A percentile compares a stretch with the other conserved stretches of the same genome.
Evolutionary conservation across 371 early-diverging fungal genomes (phyloP).

Genomic region (Rhizopus delemar): DNA sequence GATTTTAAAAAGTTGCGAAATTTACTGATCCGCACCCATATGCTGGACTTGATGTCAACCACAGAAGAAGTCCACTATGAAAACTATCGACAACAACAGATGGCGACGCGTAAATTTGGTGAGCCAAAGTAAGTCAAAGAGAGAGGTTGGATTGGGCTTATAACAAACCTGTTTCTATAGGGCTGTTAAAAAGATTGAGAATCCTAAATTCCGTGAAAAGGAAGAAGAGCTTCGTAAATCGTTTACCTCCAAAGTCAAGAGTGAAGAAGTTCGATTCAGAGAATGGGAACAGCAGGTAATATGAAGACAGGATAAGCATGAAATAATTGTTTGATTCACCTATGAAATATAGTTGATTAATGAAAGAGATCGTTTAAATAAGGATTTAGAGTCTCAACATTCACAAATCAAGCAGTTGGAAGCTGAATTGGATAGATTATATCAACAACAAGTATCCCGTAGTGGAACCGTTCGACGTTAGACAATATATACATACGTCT

Average conservation of each 20-base stretch:
- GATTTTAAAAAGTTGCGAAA: conserved; percentile 93
- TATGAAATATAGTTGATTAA: conserved; percentile 72
- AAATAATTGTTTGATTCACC: neutral
- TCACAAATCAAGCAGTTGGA: conserved; percentile 85
- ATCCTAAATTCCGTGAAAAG: conserved; percentile 83
- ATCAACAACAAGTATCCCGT: conserved; percentile 41
- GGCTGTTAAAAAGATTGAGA: conserved; percentile 62
- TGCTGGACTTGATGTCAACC: conserved; percentile 87
- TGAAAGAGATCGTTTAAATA: conserved; percentile 93
- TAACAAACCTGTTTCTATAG: neutral
- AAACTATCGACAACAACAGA: conserved; percentile 76
- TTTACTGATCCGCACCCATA: conserved; percentile 89
- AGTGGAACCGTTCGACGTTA: conserved; percentile 17
- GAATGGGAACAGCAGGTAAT: conserved; percentile 94
- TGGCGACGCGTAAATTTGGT: conserved; percentile 81
- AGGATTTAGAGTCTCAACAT: conserved; percentile 93
- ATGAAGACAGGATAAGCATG: neutral
- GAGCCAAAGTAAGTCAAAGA: conserved; percentile 62
- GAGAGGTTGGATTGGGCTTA: neutral
- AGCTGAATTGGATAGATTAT: conserved; percentile 71
- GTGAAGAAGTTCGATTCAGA: conserved; percentile 93
- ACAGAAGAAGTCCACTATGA: conserved; percentile 93
- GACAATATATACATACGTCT: neutral
- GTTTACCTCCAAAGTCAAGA: conserved; percentile 92
- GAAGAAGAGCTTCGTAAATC: conserved; percentile 87